A percentile compares a stretch with the other conserved stretches of the same genome.
Evolutionary conservation across 192 early-diverging fungal genomes (phyloP).

Genomic region (Coemansia reversa): DNA sequence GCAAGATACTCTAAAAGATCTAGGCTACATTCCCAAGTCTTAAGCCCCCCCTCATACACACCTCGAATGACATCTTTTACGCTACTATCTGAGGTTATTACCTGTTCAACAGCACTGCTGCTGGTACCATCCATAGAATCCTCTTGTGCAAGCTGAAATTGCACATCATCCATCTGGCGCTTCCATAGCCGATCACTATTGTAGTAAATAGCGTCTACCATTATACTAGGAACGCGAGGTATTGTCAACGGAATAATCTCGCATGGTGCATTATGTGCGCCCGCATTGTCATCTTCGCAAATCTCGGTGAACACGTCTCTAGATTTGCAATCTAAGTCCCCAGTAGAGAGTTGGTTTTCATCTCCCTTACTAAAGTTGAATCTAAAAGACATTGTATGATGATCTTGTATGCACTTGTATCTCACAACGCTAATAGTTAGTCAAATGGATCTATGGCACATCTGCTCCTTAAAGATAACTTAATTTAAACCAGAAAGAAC

Average conservation of each 20-base stretch:
- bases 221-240: slow-evolving; percentile 31
- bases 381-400: slow-evolving; percentile 38
- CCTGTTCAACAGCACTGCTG: slow-evolving; percentile 30
- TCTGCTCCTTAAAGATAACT: not conserved
- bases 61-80: slow-evolving; percentile 78
- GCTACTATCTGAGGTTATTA: slow-evolving; percentile 30
- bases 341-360: slow-evolving; percentile 17
- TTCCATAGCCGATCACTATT: slow-evolving; percentile 56
- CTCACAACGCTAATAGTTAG: no score
- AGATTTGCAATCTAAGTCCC: not conserved
- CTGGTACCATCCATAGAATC: slow-evolving; percentile 60
- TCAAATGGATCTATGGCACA: not conserved
- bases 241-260: slow-evolving; percentile 32
- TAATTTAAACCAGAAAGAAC: not conserved
- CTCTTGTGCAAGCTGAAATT: slow-evolving; percentile 77
- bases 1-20: slow-evolving; percentile 78
- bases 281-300: not conserved
- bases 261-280: slow-evolving; percentile 9
- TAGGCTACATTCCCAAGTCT: slow-evolving; percentile 95
- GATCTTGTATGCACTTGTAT: no score
- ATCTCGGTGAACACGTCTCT: not conserved
- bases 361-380: slow-evolving; percentile 43
- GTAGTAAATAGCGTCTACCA: slow-evolving; percentile 47
- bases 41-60: slow-evolving; percentile 93
- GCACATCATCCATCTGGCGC: slow-evolving; percentile 76